Evolutionary conservation across 805 yeast genomes (phyloP).

Genomic region (Brettanomyces naardenensis): DNA sequence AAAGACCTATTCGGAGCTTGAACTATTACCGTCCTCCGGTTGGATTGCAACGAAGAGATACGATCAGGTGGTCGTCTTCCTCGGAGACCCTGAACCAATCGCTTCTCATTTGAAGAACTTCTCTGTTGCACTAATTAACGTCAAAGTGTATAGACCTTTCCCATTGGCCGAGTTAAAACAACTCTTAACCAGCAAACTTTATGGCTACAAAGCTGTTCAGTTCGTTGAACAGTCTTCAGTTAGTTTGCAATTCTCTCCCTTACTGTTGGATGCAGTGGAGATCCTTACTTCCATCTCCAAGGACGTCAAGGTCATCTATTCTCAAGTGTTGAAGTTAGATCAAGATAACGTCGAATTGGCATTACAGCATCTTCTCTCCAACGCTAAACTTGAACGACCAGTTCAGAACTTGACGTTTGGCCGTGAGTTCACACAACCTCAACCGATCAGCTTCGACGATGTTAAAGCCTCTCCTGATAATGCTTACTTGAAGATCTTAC

Average conservation of each 20-base stretch:
- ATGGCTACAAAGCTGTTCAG: slow-evolving; percentile 28
- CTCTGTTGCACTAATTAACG: slow-evolving; percentile 39
- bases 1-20: slow-evolving; percentile 31
- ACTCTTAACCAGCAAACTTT: slow-evolving; percentile 40
- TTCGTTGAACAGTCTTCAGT: slow-evolving; percentile 59
- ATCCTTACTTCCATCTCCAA: slow-evolving; percentile 34
- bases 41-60: slow-evolving; percentile 14
- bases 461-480: slow-evolving; percentile 56
- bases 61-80: slow-evolving; percentile 43
- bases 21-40: slow-evolving; percentile 21
- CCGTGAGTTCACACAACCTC: slow-evolving; percentile 21
- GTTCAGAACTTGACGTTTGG: slow-evolving; percentile 61
- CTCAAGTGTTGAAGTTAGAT: slow-evolving; percentile 40
- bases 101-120: slow-evolving; percentile 8
- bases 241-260: slow-evolving; percentile 27
- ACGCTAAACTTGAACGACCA: slow-evolving; percentile 46
- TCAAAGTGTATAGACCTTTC: slow-evolving; percentile 73
- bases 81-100: slow-evolving; percentile 43
- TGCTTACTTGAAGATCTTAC: slow-evolving; percentile 67
- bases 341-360: slow-evolving; percentile 33
- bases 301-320: slow-evolving; percentile 49
- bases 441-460: slow-evolving; percentile 22
- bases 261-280: slow-evolving; percentile 68
- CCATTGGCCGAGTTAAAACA: slow-evolving; percentile 35
- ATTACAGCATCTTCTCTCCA: slow-evolving; percentile 40